These are phyloP conservation scores for Ophiostoma tasmaniense DNA, from an alignment of 2,329 filamentous ascomycete genomes.

Conservation along the genomic window DNA sequence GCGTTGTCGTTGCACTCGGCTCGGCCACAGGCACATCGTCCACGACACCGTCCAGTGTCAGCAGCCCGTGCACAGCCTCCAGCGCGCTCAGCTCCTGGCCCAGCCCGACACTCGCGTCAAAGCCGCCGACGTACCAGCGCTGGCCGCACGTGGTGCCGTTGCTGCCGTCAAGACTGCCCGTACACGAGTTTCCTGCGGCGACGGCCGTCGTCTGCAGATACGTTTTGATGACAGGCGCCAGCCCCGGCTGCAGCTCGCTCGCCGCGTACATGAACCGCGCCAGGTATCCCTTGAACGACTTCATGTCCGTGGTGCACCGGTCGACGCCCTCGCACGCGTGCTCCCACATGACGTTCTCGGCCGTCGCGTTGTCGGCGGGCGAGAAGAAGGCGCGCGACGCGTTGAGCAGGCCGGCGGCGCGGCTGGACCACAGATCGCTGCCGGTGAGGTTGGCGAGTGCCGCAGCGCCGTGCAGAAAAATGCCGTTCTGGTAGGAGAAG, in stretches of 20 bases:
- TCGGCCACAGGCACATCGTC: neutral
- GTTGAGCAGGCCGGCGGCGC: constrained; percentile 43
- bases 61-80: constrained; percentile 52
- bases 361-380: constrained; percentile 40
- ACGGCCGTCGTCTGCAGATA: constrained; percentile 44
- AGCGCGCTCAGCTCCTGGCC: constrained; percentile 59
- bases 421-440: constrained; percentile 44
- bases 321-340: constrained; percentile 52
- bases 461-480: constrained; percentile 57
- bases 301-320: constrained; percentile 55
- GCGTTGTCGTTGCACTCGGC: neutral
- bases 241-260: constrained; percentile 47
- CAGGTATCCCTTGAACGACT: constrained; percentile 60
- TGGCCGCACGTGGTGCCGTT: constrained; percentile 49
- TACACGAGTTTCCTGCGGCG: constrained; percentile 50
- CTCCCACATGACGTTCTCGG: constrained; percentile 52
- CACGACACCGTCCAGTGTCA: constrained; percentile 27
- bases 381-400: constrained; percentile 46
- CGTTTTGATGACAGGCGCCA: constrained; percentile 38
- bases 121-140: constrained; percentile 52
- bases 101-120: constrained; percentile 46
- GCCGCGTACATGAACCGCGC: constrained; percentile 56
- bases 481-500: constrained; percentile 59
- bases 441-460: constrained; percentile 54
- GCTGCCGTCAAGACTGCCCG: constrained; percentile 30